phyloP scores from a whole-genome alignment of 1,284 basidiomycete species.

The Ustilago shanxiensis region DNA sequence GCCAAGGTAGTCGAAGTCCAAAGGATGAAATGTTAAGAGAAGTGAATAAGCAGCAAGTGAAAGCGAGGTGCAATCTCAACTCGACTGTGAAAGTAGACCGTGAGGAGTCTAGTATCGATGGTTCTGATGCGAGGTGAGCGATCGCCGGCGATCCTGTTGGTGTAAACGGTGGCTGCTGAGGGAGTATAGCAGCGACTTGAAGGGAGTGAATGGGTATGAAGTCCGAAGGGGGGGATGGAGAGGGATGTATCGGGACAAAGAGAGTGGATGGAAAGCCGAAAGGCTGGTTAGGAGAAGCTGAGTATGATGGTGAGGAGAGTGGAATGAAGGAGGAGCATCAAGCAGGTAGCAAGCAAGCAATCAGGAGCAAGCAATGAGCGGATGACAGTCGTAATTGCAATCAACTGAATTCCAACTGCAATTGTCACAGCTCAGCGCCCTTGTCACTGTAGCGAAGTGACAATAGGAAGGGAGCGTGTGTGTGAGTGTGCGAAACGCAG shows the following conservation, averaged over 20 bases:
- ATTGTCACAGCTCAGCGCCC: conserved; percentile 5
- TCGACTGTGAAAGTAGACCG: background rate
- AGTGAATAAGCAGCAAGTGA: background rate
- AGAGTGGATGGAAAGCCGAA: background rate
- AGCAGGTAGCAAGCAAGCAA: background rate
- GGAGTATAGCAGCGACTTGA: conserved; percentile 3
- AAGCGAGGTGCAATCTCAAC: background rate
- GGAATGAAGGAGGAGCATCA: conserved; percentile 2
- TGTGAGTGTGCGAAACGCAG: background rate
- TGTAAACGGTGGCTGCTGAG: conserved; percentile 2
- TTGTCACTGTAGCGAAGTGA: no score
- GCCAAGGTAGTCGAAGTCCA: no score
- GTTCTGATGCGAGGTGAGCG: conserved; percentile 2
- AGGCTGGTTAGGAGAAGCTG: background rate
- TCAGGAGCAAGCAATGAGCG: background rate
- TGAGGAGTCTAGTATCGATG: background rate
- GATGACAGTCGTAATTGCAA: background rate
- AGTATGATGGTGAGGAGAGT: background rate
- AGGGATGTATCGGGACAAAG: background rate
- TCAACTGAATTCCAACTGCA: no score
- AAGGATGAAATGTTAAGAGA: background rate
- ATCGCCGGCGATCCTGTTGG: conserved; percentile 39
- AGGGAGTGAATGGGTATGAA: background rate
- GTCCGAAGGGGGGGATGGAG: conserved; percentile 4
- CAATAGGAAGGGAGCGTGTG: no score